Evolutionary conservation across 2,329 filamentous ascomycete species (phyloP).

Genomic region (Aspergillus hiratsukae): DNA sequence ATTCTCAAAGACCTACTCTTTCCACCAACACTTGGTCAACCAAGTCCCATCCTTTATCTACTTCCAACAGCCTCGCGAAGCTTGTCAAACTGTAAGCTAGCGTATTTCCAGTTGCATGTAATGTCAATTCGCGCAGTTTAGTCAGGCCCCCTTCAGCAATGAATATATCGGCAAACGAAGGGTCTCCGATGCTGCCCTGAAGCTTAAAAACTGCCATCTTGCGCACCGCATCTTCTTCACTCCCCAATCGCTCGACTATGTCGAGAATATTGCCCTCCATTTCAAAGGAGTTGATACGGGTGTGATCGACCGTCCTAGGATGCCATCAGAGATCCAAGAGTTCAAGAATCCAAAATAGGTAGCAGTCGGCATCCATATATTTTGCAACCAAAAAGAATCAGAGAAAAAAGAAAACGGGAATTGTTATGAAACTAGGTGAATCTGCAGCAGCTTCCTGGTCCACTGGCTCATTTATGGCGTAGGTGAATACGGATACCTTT

Average conservation of each 20-base stretch:
- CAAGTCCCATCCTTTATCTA: conserved; percentile 94
- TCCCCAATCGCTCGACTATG: conserved; percentile 55
- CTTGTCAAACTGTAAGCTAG: conserved; percentile 92
- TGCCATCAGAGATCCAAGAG: background rate
- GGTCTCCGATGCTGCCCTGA: conserved; percentile 90
- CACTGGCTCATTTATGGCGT: background rate
- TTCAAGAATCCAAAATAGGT: background rate
- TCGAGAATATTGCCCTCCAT: conserved; percentile 56
- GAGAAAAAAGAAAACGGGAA: no score
- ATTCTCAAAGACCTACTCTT: conserved; percentile 47
- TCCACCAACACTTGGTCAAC: conserved; percentile 52
- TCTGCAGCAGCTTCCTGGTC: background rate
- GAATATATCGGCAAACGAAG: conserved; percentile 93
- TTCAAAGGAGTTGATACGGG: background rate
- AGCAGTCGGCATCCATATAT: background rate
- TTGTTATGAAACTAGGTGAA: no score
- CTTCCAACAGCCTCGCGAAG: conserved; percentile 79
- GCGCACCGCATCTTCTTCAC: conserved; percentile 77
- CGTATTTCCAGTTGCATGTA: conserved; percentile 85
- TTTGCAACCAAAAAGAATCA: background rate
- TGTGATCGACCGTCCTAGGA: background rate
- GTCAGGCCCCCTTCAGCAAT: conserved; percentile 82
- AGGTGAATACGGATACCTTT: background rate
- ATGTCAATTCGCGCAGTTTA: conserved; percentile 74
- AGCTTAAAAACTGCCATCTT: conserved; percentile 99